These are phyloP conservation scores for Tolypocladium capitatum DNA, from an alignment of 2,329 filamentous ascomycete genomes.

Conservation along the genomic window DNA sequence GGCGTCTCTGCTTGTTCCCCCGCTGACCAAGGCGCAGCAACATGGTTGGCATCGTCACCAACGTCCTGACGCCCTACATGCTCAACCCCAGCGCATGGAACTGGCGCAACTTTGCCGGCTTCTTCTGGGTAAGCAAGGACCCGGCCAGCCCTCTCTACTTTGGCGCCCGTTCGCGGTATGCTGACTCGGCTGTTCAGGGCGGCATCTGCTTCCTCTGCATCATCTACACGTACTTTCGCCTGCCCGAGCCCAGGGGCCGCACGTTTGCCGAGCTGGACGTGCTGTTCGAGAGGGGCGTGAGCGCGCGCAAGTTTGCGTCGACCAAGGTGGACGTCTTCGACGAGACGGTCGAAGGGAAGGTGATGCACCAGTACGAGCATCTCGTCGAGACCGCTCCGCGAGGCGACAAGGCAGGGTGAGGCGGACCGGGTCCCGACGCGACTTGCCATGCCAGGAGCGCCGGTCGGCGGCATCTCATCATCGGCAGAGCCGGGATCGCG, in stretches of 20 bases:
- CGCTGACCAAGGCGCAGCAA: constrained; percentile 35
- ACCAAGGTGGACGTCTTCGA: constrained; percentile 44
- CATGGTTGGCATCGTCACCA: constrained; percentile 67
- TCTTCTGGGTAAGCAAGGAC: constrained; percentile 54
- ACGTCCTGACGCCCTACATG: constrained; percentile 83
- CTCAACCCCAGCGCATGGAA: constrained; percentile 77
- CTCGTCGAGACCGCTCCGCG: constrained; percentile 8
- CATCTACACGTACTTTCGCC: constrained; percentile 48
- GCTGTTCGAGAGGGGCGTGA: constrained; percentile 62
- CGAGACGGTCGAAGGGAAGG: constrained; percentile 32
- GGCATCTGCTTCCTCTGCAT: constrained; percentile 70
- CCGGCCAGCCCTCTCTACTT: background rate
- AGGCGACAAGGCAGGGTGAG: constrained; percentile 2
- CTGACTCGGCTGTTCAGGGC: constrained; percentile 26
- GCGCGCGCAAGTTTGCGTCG: constrained; percentile 57
- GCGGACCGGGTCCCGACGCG: no score
- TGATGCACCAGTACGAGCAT: constrained; percentile 35
- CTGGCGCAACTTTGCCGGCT: constrained; percentile 77
- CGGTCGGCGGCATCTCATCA: no score
- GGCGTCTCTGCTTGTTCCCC: no score
- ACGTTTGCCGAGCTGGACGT: constrained; percentile 80
- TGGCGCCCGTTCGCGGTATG: background rate
- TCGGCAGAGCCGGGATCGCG: background rate
- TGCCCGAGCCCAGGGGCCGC: constrained; percentile 64
- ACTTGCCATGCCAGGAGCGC: no score